Percentiles rank a stretch among this genome's conserved stretches.
These are phyloP conservation scores for Sphaerulina populicola DNA, from an alignment of 2,329 filamentous ascomycete species.

Conservation along the genomic window DNA sequence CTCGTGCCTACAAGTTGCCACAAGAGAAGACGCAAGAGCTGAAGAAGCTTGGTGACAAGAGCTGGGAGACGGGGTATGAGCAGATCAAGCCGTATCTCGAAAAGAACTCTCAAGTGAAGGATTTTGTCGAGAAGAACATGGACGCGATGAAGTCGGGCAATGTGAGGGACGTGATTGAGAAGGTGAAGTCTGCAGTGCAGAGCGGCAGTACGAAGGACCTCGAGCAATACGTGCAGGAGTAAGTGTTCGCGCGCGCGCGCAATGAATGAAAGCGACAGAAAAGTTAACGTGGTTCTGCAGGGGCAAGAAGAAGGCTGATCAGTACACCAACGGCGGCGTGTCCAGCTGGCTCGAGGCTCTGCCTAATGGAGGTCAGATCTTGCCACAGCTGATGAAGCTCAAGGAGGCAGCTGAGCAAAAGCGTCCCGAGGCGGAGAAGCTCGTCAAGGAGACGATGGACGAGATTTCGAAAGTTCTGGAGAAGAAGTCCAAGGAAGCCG, in stretches of 20 bases:
- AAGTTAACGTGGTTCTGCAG: constrained; percentile 11
- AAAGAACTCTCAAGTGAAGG: constrained; percentile 67
- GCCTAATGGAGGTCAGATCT: constrained; percentile 55
- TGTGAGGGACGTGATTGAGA: constrained; percentile 53
- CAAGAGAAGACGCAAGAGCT: constrained; percentile 63
- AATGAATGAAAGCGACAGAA: background rate
- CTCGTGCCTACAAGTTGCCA: constrained; percentile 51
- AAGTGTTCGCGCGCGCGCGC: constrained; percentile 7
- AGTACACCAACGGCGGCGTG: constrained; percentile 33
- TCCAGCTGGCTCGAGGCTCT: constrained; percentile 61
- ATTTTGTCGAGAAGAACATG: constrained; percentile 62
- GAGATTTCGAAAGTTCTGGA: constrained; percentile 58
- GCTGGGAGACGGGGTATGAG: constrained; percentile 60
- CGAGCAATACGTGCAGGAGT: constrained; percentile 52
- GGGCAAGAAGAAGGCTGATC: constrained; percentile 52
- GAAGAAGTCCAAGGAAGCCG: constrained; percentile 49
- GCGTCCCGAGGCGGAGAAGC: constrained; percentile 59
- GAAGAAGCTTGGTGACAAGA: constrained; percentile 60
- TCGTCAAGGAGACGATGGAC: constrained; percentile 60
- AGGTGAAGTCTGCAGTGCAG: constrained; percentile 53
- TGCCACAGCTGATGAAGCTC: constrained; percentile 58
- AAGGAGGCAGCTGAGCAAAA: constrained; percentile 59
- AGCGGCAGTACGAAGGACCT: constrained; percentile 54
- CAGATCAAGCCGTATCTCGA: constrained; percentile 64
- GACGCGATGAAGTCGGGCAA: constrained; percentile 61